Evolutionary conservation across 2,329 filamentous ascomycete genomes (phyloP).

Genomic region (Ophiobolus disseminans): DNA sequence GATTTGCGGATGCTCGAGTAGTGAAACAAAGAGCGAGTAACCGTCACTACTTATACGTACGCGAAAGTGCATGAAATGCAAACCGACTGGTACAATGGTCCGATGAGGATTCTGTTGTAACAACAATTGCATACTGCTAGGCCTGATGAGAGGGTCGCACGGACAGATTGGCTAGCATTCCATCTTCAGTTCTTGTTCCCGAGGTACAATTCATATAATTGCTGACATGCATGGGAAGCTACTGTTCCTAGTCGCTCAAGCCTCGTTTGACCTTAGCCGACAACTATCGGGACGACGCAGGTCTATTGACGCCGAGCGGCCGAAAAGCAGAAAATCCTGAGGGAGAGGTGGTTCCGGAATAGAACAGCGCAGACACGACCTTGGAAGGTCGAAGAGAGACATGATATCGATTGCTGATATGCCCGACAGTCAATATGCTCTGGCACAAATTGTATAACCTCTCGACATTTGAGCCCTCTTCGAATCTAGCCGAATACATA

Average conservation of each 20-base stretch:
- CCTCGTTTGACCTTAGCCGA: not conserved
- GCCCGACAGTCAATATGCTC: not conserved
- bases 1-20: constrained; percentile 2
- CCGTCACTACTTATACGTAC: constrained; percentile 7
- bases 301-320: not conserved
- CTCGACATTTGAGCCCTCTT: not conserved
- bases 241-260: not conserved
- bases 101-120: not conserved
- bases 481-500: not conserved
- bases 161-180: not conserved
- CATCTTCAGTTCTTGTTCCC: too few species aligned
- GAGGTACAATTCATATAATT: constrained; percentile 1
- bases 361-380: not conserved
- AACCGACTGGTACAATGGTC: constrained; percentile 1
- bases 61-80: constrained; percentile 1
- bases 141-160: not conserved
- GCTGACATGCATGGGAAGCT: constrained; percentile 1
- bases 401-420: not conserved
- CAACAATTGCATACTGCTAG: not conserved
- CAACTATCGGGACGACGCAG: not conserved
- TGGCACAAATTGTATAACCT: not conserved
- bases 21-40: constrained; percentile 3
- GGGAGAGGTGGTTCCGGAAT: not conserved
- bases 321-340: not conserved
- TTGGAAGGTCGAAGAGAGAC: not conserved